Conservation (phyloP, 1,284 basidiomycete species). For the Apiotrichum porosum region DNA sequence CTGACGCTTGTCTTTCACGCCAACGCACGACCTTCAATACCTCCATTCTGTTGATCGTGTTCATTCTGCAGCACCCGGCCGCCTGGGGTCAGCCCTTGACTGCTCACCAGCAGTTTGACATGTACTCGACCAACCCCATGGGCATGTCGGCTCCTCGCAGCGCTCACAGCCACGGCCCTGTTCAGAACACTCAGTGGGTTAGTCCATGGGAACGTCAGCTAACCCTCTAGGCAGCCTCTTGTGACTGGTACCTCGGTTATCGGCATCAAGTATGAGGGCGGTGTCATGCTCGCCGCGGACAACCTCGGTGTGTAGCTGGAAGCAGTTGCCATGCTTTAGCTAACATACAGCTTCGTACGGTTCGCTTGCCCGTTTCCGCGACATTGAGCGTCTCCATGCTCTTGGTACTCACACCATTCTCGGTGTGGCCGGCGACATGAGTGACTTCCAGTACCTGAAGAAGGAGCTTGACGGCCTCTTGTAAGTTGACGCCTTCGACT, state of each 20-base stretch:
- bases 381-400: slow-evolving; percentile 78
- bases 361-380: slow-evolving; percentile 94
- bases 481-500: slow-evolving; percentile 22
- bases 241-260: slow-evolving; percentile 96
- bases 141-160: slow-evolving; percentile 5
- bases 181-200: slow-evolving; percentile 27
- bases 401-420: slow-evolving; percentile 79
- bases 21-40: too few species aligned
- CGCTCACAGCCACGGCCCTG: slow-evolving; percentile 13
- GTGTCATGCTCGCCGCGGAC: slow-evolving; percentile 99
- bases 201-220: too few species aligned
- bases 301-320: slow-evolving; percentile 65
- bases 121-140: slow-evolving; percentile 35
- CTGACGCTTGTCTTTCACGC: background rate
- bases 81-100: slow-evolving; percentile 45
- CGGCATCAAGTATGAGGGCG: slow-evolving; percentile 89
- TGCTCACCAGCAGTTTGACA: slow-evolving; percentile 39
- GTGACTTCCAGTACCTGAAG: slow-evolving; percentile 94
- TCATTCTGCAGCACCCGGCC: slow-evolving; percentile 37
- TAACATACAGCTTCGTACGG: slow-evolving; percentile 81
- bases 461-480: slow-evolving; percentile 52
- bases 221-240: slow-evolving; percentile 73
- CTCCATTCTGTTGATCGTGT: too few species aligned
- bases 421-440: slow-evolving; percentile 94
- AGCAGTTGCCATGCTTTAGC: background rate